Percentiles rank a stretch among this genome's conserved stretches.
These are phyloP conservation scores for Chrysanthemum makinoi DNA, from an alignment of 129 eudicot genomes.

Conservation along the genomic window DNA sequence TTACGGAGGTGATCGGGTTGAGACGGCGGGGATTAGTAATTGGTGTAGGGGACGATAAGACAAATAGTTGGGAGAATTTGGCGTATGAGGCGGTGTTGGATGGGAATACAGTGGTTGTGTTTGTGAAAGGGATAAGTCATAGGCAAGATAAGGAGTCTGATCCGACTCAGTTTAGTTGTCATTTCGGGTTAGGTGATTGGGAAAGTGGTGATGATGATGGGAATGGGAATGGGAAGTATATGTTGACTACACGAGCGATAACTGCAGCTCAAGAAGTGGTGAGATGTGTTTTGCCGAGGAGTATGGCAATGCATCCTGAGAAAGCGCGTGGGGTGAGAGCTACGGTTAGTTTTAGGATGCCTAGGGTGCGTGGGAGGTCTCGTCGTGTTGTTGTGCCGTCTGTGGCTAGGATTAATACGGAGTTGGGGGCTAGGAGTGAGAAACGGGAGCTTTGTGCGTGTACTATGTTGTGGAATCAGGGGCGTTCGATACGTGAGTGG, in stretches of 20 bases:
- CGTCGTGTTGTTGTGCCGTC: constrained; percentile 63
- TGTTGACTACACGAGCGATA: constrained; percentile 53
- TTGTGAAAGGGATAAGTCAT: constrained; percentile 81
- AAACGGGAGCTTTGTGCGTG: constrained; percentile 86
- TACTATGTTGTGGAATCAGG: constrained; percentile 99
- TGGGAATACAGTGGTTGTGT: constrained; percentile 57
- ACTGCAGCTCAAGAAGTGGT: constrained; percentile 96
- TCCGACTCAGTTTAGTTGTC: constrained; percentile 66
- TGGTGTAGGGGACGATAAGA: constrained; percentile 28
- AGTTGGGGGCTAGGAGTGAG: neutral
- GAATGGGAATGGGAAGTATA: constrained; percentile 23
- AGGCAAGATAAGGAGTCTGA: constrained; percentile 66
- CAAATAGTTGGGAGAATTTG: constrained; percentile 64
- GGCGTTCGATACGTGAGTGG: constrained; percentile 78
- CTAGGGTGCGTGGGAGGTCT: constrained; percentile 33
- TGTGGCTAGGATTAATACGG: constrained; percentile 53
- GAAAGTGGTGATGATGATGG: neutral
- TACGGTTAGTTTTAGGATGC: constrained; percentile 44
- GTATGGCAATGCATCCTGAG: constrained; percentile 41
- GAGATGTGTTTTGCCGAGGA: constrained; percentile 67
- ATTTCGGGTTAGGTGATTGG: constrained; percentile 56
- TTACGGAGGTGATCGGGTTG: constrained; percentile 41
- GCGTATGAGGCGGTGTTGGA: constrained; percentile 76
- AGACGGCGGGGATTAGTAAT: constrained; percentile 19
- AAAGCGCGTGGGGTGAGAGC: constrained; percentile 61